Base-by-base conservation (phyloP, 2,329 filamentous ascomycete genomes). In the Arthrinium puccinioides region DNA sequence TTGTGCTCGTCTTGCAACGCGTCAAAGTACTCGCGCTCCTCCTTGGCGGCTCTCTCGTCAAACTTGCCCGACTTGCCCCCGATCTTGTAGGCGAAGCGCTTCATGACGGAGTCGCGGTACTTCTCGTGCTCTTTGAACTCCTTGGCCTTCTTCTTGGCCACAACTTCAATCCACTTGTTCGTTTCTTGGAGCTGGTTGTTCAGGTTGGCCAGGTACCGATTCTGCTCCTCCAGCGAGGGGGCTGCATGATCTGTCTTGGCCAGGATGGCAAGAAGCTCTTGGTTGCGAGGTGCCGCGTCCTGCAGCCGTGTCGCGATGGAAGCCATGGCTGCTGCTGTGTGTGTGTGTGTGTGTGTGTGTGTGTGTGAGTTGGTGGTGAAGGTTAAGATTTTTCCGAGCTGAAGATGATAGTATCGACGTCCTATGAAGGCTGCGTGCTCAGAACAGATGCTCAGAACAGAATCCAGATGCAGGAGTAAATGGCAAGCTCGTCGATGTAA, bases 1-100 rank as follows among this genome's bases (percentile, higher is more conserved):
- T 66, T 59, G 18, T 69, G 61, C 40, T 70, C 61, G 21, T 65
- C 54, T 41, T 74, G 66, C 32, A 74, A 60, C 0, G 66, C 72
- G 31, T 72, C 65, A 19, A 73, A 62, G 51, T 75, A 78, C 43
- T 76, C 72, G 29, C 59, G 55, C 51, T 77, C 72, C 51, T 76
- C 73, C 43, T 69, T 72, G 33, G 64, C 62, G 11, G 70, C 68
- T 34, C 61, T 63, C n/a, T 62, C 61, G 13, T 60, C 55, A 44
- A 72, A 73, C 35, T 66, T 65, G n/a, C 64, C 67, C 28, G 62
- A 61, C 43, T 66, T 66, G 20, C 73, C 67, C 5, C 64, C 59
- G 9, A 72, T 57, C 41, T 66, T 70, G 60, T 72, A 71, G 26
- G 67, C 58, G 47, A 73, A 70, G 26, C 72, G 68, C 37, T 62